Base-by-base conservation (phyloP, 2,329 filamentous ascomycete genomes). In the Sporothrix sp. region DNA sequence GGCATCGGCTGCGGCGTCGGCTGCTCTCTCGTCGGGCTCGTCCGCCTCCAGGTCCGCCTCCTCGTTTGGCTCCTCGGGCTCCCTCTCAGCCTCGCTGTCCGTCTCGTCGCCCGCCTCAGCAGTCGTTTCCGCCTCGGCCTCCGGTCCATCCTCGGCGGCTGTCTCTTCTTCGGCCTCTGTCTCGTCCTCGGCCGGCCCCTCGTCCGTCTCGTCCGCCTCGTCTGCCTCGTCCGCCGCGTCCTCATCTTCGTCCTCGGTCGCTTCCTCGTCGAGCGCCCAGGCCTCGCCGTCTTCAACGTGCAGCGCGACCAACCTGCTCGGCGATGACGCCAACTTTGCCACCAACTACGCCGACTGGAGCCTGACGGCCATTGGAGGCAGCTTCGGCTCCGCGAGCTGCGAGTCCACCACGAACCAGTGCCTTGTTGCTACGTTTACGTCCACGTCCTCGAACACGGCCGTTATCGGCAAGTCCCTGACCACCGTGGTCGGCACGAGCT, bases 331-430 rank as follows among this genome's bases (percentile, higher is more conserved):
- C 40, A 44, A 44, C 40, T 20, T 44, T n/a, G 40, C 27, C 40
- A 32, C 40, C 27, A 44, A 32, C 18, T 13, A 18, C 5, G 40
- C 3, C 40, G 20, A 14, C 27, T 44, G 40, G 40, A 28, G 8
- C 27, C 30, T 14, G 16, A 18, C 30, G n/a, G 27, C 9, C 40
- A 18, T 8, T 27, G 7, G 27, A 10, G 40, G 27, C 40, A 42
- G 8, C 40, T 9, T 44, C 18, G 4, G 21, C n/a, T 13, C 40
- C 16, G 30, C 27, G 10, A 44, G 40, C 40, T 44, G 40, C 40
- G 40, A 44, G 40, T 1, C 40, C 27, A 32, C 40, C 27, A 44
- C 40, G 16, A n/a, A 44, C 40, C 40, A 44, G 27, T 44, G 40
- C 40, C 16, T 44, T 10, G 40, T 32, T 16, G 20, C 32, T n/a